Percentiles rank a stretch among this genome's conserved stretches.
phyloP scores from a whole-genome alignment of 2,329 filamentous ascomycete genomes.

The Neonectria magnoliae region DNA sequence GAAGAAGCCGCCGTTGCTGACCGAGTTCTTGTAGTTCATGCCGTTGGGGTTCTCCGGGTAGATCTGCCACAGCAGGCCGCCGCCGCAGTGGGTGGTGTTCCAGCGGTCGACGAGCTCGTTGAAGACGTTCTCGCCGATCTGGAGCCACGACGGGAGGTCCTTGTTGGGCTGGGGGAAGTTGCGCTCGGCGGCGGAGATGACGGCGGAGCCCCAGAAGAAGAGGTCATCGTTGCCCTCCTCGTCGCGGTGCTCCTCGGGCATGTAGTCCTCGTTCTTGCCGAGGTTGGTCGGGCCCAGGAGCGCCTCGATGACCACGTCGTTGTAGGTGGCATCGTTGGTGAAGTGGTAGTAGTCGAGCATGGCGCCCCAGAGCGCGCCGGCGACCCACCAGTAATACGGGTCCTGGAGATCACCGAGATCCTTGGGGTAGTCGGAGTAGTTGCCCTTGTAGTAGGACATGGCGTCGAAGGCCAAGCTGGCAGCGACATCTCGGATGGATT shows the following conservation, averaged over 20 bases:
- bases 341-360: constrained; percentile 77
- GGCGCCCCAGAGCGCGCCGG: constrained; percentile 72
- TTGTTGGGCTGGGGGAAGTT: constrained; percentile 71
- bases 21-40: constrained; percentile 83
- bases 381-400: constrained; percentile 77
- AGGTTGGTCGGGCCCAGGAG: constrained; percentile 65
- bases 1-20: constrained; percentile 86
- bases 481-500: constrained; percentile 69
- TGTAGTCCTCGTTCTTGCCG: constrained; percentile 68
- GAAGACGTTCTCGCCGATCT: constrained; percentile 77
- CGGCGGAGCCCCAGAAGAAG: constrained; percentile 76
- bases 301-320: constrained; percentile 66
- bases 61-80: constrained; percentile 85
- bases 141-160: constrained; percentile 69
- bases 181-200: constrained; percentile 74
- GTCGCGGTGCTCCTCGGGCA: constrained; percentile 64
- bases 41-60: constrained; percentile 77
- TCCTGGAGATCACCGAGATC: constrained; percentile 70
- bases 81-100: constrained; percentile 73
- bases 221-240: constrained; percentile 80
- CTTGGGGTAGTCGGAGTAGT: constrained; percentile 61
- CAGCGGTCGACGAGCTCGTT: constrained; percentile 76
- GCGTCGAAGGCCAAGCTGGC: constrained; percentile 68
- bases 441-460: constrained; percentile 73
- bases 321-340: constrained; percentile 71